Evolutionary conservation across 306 rosid genomes (phyloP).

Genomic region (Arachis hypogaea): DNA sequence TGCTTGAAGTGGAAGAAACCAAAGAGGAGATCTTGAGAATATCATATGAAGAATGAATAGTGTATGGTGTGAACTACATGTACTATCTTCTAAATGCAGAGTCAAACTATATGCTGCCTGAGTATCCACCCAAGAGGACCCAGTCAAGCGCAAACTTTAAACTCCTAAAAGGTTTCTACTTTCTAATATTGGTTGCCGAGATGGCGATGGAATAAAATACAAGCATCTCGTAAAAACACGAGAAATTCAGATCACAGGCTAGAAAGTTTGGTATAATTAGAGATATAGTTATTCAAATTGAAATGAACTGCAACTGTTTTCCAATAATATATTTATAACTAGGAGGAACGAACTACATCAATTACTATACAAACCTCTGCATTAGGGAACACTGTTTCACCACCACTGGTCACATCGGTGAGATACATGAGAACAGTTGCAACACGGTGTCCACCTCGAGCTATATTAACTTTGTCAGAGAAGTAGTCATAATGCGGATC

Average conservation of each 20-base stretch:
- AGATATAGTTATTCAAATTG: neutral
- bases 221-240: conserved; percentile 14
- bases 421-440: conserved; percentile 99
- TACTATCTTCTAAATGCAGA: conserved; percentile 20
- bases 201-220: conserved; percentile 13
- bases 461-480: conserved; percentile 84
- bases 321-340: neutral
- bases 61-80: conserved; percentile 1
- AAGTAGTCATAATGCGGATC: conserved; percentile 94
- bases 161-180: conserved; percentile 4
- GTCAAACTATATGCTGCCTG: conserved; percentile 8
- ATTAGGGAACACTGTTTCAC: conserved; percentile 93
- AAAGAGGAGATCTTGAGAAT: conserved; percentile 28
- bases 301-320: conserved; percentile 2
- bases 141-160: conserved; percentile 5
- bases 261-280: conserved; percentile 8
- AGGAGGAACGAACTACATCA: conserved; percentile 7
- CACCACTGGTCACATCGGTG: conserved; percentile 76
- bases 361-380: conserved; percentile 74
- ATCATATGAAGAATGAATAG: neutral
- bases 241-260: neutral
- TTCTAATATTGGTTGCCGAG: conserved; percentile 1
- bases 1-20: conserved; percentile 3
- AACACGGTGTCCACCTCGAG: conserved; percentile 86
- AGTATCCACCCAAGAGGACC: conserved; percentile 9